These are phyloP conservation scores for Nyssa sinensis DNA, from an alignment of 148 eudicot genomes.

Conservation along the genomic window DNA sequence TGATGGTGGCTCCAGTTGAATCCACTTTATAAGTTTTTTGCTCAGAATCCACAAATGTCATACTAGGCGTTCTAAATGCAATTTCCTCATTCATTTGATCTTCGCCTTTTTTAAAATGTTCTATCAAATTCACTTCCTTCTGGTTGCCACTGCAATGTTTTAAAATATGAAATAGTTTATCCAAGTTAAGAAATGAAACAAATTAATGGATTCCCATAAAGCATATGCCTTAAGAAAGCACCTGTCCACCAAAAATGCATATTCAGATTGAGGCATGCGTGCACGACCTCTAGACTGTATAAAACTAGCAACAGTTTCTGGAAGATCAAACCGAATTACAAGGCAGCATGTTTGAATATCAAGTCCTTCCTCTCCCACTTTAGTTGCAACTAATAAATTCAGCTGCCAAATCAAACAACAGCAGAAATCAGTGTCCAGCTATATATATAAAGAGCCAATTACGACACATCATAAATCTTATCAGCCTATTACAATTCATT, in stretches of 20 bases:
- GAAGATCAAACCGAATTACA: slow-evolving; percentile 95
- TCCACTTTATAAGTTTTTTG: slow-evolving; percentile 68
- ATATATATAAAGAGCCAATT: not conserved
- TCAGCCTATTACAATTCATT: not conserved
- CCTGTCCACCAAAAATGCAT: slow-evolving; percentile 93
- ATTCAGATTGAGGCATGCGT: slow-evolving; percentile 93
- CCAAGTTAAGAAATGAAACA: slow-evolving; percentile 1
- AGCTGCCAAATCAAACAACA: slow-evolving; percentile 55
- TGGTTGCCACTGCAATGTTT: slow-evolving; percentile 54
- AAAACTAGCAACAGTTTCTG: slow-evolving; percentile 90
- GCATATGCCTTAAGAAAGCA: slow-evolving; percentile 18
- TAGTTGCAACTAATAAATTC: slow-evolving; percentile 90
- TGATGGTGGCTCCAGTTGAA: slow-evolving; percentile 90
- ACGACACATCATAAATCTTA: slow-evolving; percentile 5
- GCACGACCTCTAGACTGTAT: slow-evolving; percentile 99
- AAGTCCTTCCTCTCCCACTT: slow-evolving; percentile 98
- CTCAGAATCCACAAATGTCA: slow-evolving; percentile 28
- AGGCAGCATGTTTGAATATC: slow-evolving; percentile 99
- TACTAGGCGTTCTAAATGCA: slow-evolving; percentile 39
- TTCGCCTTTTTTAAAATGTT: slow-evolving; percentile 61
- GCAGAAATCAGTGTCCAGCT: not conserved
- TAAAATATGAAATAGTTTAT: slow-evolving; percentile 8
- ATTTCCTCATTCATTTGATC: slow-evolving; percentile 78
- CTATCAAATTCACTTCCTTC: slow-evolving; percentile 60
- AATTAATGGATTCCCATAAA: slow-evolving; percentile 13